Conservation (phyloP, 306 rosid species). For the Begonia peltatifolia region DNA sequence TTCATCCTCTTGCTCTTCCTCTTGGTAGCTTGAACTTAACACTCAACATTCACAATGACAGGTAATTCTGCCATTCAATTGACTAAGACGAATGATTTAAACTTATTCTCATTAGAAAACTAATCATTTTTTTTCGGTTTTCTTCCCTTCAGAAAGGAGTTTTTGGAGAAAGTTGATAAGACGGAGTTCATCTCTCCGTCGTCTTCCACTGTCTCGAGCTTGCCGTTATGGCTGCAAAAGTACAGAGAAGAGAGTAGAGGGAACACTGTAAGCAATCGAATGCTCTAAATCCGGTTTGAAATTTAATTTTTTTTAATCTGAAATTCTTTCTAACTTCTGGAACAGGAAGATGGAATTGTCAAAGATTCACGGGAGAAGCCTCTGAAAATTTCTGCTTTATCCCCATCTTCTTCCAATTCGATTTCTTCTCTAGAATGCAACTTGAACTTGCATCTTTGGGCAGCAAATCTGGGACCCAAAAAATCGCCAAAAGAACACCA, state of each 20-base stretch:
- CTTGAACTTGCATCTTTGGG: conserved; percentile 15
- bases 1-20: conserved; percentile 64
- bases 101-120: no score
- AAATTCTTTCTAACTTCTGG: no score
- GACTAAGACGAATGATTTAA: background rate
- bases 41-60: conserved; percentile 39
- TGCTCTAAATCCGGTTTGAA: no score
- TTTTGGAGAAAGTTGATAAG: conserved; percentile 5
- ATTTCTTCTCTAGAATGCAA: conserved; percentile 16
- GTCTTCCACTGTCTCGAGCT: conserved; percentile 22
- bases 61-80: conserved; percentile 20
- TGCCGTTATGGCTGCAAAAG: conserved; percentile 65
- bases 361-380: conserved; percentile 16
- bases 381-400: conserved; percentile 15
- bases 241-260: conserved; percentile 35
- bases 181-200: conserved; percentile 7
- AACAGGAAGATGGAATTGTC: no score
- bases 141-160: conserved; percentile 13
- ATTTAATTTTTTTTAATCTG: no score
- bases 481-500: conserved; percentile 37
- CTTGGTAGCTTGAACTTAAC: conserved; percentile 58
- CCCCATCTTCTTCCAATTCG: conserved; percentile 36
- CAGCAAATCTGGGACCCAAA: conserved; percentile 30
- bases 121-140: no score
- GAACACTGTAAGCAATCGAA: conserved; percentile 1